Percentiles rank a stretch among this genome's conserved stretches.
Evolutionary conservation across 352 stramenopile species (phyloP).

Genomic region (Nothophytophthora sp.): DNA sequence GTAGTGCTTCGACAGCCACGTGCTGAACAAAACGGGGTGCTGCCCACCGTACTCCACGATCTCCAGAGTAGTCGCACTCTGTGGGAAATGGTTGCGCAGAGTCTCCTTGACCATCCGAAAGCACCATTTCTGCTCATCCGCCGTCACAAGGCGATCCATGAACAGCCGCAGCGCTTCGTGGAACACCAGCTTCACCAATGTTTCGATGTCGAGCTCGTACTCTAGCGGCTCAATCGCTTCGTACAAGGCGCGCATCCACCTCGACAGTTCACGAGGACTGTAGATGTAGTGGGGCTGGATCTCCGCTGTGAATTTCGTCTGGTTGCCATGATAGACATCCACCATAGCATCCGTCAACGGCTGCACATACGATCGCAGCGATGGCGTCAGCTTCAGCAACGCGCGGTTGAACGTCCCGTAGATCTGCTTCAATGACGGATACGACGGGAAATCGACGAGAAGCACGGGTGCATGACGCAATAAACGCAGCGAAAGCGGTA

Average conservation of each 20-base stretch:
- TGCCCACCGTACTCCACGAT: constrained; percentile 74
- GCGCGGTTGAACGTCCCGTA: constrained; percentile 99
- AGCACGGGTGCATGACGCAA: constrained; percentile 98
- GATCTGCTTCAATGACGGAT: constrained; percentile 97
- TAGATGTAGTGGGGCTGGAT: constrained; percentile 99
- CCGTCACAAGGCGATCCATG: constrained; percentile 97
- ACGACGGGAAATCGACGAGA: constrained; percentile 98
- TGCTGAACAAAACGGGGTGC: constrained; percentile 97
- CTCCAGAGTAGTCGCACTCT: constrained; percentile 75
- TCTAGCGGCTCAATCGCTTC: constrained; percentile 97
- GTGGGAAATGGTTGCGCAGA: constrained; percentile 80
- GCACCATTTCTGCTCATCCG: constrained; percentile 97
- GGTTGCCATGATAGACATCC: constrained; percentile 98
- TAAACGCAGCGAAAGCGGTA: constrained; percentile 97
- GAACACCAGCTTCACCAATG: constrained; percentile 97
- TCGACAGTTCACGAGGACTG: constrained; percentile 98
- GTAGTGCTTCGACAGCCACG: constrained; percentile 99
- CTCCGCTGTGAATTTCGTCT: constrained; percentile 94
- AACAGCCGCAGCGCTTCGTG: constrained; percentile 99
- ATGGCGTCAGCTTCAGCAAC: constrained; percentile 98
- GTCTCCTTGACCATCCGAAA: constrained; percentile 88
- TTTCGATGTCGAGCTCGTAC: constrained; percentile 94
- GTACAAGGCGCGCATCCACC: constrained; percentile 99
- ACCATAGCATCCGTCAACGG: constrained; percentile 99
- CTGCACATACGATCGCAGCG: constrained; percentile 96